These are phyloP conservation scores for Vaccinium vitisidaea DNA, from an alignment of 148 eudicot genomes.

Conservation along the genomic window DNA sequence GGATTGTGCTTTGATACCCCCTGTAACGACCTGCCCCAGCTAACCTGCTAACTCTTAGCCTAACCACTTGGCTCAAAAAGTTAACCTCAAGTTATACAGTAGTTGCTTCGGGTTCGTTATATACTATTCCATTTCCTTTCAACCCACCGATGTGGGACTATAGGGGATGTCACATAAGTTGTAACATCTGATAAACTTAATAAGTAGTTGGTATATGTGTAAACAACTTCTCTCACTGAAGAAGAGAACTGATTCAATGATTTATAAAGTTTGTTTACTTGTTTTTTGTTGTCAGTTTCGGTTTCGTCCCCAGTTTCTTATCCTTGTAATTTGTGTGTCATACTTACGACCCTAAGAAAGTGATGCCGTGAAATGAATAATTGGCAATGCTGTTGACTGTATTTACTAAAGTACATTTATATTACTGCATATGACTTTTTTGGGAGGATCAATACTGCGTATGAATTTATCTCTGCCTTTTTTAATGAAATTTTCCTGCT, in stretches of 20 bases:
- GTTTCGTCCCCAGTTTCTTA: neutral
- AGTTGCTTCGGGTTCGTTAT: no score
- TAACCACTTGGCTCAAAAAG: no score
- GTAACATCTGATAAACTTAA: neutral
- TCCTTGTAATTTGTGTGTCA: neutral
- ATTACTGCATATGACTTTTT: neutral
- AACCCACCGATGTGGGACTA: no score
- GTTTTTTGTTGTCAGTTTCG: constrained; percentile 1
- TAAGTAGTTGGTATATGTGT: neutral
- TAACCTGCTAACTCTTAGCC: no score
- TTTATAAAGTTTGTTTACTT: neutral
- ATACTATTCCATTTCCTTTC: no score
- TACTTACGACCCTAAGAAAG: neutral
- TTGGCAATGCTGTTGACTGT: neutral
- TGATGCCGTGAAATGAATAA: neutral
- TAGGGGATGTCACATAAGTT: no score
- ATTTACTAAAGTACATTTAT: neutral
- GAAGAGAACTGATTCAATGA: neutral
- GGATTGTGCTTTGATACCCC: no score
- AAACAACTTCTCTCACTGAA: neutral
- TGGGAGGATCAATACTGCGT: neutral
- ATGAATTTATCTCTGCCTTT: neutral
- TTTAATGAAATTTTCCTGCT: neutral
- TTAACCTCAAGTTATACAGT: no score
- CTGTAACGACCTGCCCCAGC: no score